Evolutionary conservation across 2,329 filamentous ascomycete species (phyloP).

Genomic region (Rhinocladiella mackenziei): DNA sequence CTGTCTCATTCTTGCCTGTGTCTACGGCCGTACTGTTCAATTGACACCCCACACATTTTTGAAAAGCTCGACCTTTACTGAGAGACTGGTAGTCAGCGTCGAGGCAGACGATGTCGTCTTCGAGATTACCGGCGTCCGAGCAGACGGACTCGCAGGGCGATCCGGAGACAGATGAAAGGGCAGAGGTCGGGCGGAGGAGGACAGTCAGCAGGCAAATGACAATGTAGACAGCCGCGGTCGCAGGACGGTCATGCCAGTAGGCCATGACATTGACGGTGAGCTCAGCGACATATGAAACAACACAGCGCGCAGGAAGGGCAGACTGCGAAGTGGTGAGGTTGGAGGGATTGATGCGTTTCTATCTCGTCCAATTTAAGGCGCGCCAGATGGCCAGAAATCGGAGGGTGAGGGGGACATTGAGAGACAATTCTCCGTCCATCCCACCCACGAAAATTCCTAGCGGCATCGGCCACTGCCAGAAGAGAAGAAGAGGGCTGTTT

Average conservation of each 20-base stretch:
- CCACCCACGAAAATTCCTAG: too few relatives aligned
- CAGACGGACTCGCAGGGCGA: constrained; percentile 27
- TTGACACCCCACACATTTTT: constrained; percentile 42
- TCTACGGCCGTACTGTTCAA: constrained; percentile 40
- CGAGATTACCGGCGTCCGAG: constrained; percentile 34
- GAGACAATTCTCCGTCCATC: too few relatives aligned
- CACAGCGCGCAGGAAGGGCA: constrained; percentile 9
- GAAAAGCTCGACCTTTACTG: constrained; percentile 35
- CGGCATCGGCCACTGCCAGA: too few relatives aligned
- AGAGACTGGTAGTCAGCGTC: constrained; percentile 38
- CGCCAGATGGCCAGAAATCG: too few relatives aligned
- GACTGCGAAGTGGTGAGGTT: constrained; percentile 6
- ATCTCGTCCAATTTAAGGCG: constrained; percentile 10
- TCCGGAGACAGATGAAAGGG: constrained; percentile 24
- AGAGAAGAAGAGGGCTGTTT: too few relatives aligned
- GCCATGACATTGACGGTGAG: constrained; percentile 25
- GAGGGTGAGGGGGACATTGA: constrained; percentile 1
- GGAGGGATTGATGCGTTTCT: constrained; percentile 1
- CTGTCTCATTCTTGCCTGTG: constrained; percentile 36
- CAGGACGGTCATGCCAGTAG: constrained; percentile 25
- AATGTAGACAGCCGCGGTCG: constrained; percentile 18
- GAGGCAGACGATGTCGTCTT: constrained; percentile 40
- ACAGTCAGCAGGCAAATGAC: constrained; percentile 17
- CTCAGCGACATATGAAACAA: constrained; percentile 26
- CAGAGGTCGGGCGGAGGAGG: constrained; percentile 18